phyloP scores from a whole-genome alignment of 23 red algal species.

The Gracilaria gracilis region DNA sequence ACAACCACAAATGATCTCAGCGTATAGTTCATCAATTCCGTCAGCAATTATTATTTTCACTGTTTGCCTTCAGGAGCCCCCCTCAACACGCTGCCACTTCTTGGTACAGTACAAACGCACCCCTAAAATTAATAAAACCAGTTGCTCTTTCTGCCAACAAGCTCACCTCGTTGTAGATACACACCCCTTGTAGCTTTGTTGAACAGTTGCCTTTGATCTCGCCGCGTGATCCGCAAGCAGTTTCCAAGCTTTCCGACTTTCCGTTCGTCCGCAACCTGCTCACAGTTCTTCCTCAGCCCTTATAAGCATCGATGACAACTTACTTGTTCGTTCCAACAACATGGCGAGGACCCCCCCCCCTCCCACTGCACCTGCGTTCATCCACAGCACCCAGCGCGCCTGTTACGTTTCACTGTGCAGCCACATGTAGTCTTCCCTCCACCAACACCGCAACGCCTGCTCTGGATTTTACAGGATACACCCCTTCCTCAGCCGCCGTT shows the following conservation, averaged over 20 bases:
- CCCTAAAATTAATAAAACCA: background rate
- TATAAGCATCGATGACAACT: background rate
- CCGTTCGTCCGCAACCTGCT: no score
- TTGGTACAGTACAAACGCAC: background rate
- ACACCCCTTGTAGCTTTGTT: background rate
- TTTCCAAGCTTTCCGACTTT: no score
- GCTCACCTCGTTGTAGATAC: background rate
- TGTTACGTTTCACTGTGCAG: background rate
- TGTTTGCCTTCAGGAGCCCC: background rate
- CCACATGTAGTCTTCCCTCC: background rate
- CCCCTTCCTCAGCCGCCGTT: background rate
- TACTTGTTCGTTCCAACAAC: background rate
- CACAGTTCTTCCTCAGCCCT: background rate
- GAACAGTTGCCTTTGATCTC: background rate
- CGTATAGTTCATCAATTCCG: background rate
- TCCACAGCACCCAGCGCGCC: background rate
- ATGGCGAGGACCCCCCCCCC: no score
- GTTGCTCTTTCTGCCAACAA: background rate
- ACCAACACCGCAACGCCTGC: background rate
- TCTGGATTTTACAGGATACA: background rate
- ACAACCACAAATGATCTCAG: background rate
- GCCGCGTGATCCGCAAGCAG: no score
- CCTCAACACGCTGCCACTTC: background rate
- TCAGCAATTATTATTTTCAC: no score
- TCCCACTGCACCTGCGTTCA: background rate